Base-by-base conservation (phyloP, 164 flowering plant species). In the Magnolia kwangsiensis region DNA sequence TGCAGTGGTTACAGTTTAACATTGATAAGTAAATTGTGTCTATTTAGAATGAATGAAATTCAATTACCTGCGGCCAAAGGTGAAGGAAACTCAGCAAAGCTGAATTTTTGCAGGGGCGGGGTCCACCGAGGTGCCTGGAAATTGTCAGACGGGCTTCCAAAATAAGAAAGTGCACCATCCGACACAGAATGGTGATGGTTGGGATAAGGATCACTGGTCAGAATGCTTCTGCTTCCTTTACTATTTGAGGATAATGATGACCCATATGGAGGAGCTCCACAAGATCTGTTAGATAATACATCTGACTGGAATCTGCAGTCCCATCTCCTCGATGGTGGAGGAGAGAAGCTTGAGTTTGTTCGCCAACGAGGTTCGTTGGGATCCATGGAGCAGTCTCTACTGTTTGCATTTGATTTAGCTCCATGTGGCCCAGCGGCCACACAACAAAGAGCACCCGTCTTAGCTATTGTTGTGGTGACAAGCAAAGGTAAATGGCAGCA, bases 391-490 rank as follows among this genome's bases (percentile, higher is more conserved):
- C 29, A 67, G 18, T 78, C 82, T 68, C 84, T 68, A 37, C 79
- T 77, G 69, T 58, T 74, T 6, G 80, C 19, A 72, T 78, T 77
- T 78, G 86, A 74, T 65, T 78, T 81, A 19, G 76, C 78, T 78
- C 78, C 86, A 82, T 81, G 85, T 84, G 88, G 85, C 88, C 88
- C 73, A 72, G 83, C 74, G 86, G 86, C 88, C 86, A 84, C 86
- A 77, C 88, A 86, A 82, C 88, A 86, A 73, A 86, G 84, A 49
- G 84, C 85, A 77, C 88, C 88, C 88, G 85, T 86, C 81, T 81
- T 86, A 79, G 84, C 86, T 84, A 84, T 84, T 75, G 80, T 75
- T 67, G 24, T 18, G 72, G 19, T 63, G n/a, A 63, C 75, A 16
- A 13, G 49, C n/a, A 73, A 73, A 51, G n/a, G 45, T n/a, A 45